Evolutionary conservation across 2,329 filamentous ascomycete species (phyloP), one percentile per base, ranked within the genome.

Genomic region (Fusarium clavum): DNA sequence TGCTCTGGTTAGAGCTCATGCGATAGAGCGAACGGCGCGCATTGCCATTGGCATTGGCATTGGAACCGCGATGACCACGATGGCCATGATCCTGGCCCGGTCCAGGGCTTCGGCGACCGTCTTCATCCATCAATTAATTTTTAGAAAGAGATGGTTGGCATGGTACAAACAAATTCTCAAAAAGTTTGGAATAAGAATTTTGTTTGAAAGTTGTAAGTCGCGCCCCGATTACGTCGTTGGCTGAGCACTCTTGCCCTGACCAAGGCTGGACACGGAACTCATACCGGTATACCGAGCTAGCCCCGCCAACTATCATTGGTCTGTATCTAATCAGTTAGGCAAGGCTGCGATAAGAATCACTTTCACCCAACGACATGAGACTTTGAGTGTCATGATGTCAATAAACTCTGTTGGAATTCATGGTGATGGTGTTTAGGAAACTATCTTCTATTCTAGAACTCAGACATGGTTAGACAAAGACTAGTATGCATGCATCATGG

Each of bases 1-100:
- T 89, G 81, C 92, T 94, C 75, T 90, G 85, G 75, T 93, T 93
- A 54, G 90, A 92, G 71, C 85, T 85, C 58, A 91, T 84, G 57
- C 90, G 85, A 79, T 93, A 93, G 67, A 92, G 77, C 54, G 77
- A 57, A 25, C 67, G 58, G 51, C 59, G 73, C 49, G 52, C 58
- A 45, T 49, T 49, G 34, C 67, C 72, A 60, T 75, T 73, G 53
- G 66, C 40, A 46, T 62, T 56, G 43, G 61, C 73, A 61, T 75
- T 73, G 53, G 69, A 56, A 46, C 49, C 66, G 12, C 63, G 63
- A 55, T 56, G 61, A 32, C 67, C 60, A 25, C 38, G 49, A 49
- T 53, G 53, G 40, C 67, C 60, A 60, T 71, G 68, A 59, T 69
- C 68, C 60, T 64, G 66, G 40, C 65, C 61, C 61, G 41, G 44